Evolutionary conservation across 805 yeast species (phyloP), one percentile per base, ranked within the genome.

Genomic region (Kuraishia ogatae): DNA sequence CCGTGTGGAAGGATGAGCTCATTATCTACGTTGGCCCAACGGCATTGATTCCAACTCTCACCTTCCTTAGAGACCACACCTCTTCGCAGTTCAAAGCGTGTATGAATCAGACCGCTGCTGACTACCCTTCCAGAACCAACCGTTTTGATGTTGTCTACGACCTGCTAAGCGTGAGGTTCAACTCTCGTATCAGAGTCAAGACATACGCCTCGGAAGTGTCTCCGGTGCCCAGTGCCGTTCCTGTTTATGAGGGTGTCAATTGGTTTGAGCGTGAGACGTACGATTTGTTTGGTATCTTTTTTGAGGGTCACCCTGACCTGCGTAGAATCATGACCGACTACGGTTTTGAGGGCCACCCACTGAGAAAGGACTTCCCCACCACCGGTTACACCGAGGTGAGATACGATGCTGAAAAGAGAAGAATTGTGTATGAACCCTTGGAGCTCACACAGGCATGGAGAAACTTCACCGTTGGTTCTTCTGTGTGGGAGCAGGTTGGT

Each of bases 361-460:
- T 89, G 67, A 82, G 96, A 72, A 89, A 89, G 71, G 96, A 89
- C 71, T 89, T 89, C 86, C 96, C 96, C 62, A 84, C 93, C 49
- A 87, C 94, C 48, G 96, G 96, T 55, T 89, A 88, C 74, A 88
- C 94, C 51, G 96, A 89, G 75, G 89, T 89, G 48, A 81, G 92
- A 67, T 89, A 88, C 72, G 96, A 89, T 71, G 90, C 89, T 69
- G 96, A 89, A 71, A 89, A 89, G 80, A 84, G 89, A 78, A 82
- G 96, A 69, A 84, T 89, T 55, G 89, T 89, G 20, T 89, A 89
- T 71, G 96, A 88, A 72, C 96, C 96, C 48, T 78, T 89, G 66
- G 96, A 89, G 75, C 78, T 89, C 69, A 87, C 96, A 35, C 96
- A 89, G 74, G 96, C 96, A 15, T 89, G 89, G 83, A 83, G 96